phyloP scores from a whole-genome alignment of 2,329 filamentous ascomycete genomes.

The Fusarium nelsonii region DNA sequence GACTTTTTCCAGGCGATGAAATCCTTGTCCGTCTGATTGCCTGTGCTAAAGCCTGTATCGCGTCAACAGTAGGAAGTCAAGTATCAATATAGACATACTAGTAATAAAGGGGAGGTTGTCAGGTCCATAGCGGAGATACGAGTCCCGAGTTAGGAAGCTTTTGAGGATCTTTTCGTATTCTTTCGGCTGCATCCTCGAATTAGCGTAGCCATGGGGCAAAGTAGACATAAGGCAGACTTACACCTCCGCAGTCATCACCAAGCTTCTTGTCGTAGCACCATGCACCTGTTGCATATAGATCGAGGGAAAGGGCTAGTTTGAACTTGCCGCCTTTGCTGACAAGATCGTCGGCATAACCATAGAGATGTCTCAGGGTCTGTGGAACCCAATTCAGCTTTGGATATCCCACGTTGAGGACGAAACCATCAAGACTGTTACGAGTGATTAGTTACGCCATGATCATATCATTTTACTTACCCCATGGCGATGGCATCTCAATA shows the following conservation, averaged over 20 bases:
- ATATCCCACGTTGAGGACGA: conserved; percentile 10
- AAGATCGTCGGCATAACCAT: background rate
- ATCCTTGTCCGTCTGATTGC: background rate
- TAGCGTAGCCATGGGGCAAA: too few species aligned
- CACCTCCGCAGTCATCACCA: background rate
- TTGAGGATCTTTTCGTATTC: too few species aligned
- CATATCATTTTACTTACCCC: background rate
- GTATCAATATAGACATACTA: background rate
- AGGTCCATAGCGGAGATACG: too few species aligned
- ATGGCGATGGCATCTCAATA: background rate
- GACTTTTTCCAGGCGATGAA: background rate
- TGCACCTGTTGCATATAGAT: background rate
- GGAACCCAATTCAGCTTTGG: conserved; percentile 1
- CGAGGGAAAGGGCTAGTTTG: conserved; percentile 1
- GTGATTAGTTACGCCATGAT: too few species aligned
- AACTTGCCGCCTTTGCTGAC: background rate
- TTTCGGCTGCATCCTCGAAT: too few species aligned
- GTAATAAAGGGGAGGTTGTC: background rate
- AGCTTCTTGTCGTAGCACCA: background rate
- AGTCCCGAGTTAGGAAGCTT: too few species aligned
- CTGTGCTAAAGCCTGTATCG: background rate
- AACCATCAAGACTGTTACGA: background rate
- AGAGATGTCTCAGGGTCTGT: background rate
- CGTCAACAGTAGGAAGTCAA: background rate
- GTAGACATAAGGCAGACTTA: background rate